Evolutionary conservation across 2,329 filamentous ascomycete species (phyloP).

Genomic region (Coniochaeta sp.): DNA sequence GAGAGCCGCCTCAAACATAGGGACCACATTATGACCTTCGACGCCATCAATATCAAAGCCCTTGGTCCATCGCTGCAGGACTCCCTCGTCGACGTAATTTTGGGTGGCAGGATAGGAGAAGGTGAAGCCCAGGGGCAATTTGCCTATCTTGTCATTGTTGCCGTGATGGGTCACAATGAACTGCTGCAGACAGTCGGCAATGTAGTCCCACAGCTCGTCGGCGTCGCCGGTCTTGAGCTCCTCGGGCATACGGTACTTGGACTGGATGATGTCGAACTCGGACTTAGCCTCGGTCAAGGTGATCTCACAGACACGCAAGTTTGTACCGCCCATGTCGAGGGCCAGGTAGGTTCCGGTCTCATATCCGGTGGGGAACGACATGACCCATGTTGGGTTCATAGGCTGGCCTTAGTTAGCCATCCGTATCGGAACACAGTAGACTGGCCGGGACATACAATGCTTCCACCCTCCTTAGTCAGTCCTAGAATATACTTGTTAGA

Average conservation of each 20-base stretch:
- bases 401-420: constrained; percentile 45
- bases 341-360: constrained; percentile 85
- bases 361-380: constrained; percentile 77
- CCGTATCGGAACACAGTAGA: not conserved
- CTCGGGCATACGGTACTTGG: constrained; percentile 91
- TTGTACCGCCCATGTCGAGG: constrained; percentile 94
- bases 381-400: constrained; percentile 97
- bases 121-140: constrained; percentile 81
- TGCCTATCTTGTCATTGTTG: constrained; percentile 50
- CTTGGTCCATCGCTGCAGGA: constrained; percentile 95
- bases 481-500: constrained; percentile 37
- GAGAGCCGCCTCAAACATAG: constrained; percentile 75
- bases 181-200: constrained; percentile 84
- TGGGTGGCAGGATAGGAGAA: constrained; percentile 95
- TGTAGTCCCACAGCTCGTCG: constrained; percentile 90
- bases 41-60: constrained; percentile 91
- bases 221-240: constrained; percentile 79
- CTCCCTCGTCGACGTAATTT: constrained; percentile 85
- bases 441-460: constrained; percentile 62
- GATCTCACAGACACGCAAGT: constrained; percentile 90
- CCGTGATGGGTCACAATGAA: constrained; percentile 84
- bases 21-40: constrained; percentile 84
- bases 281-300: constrained; percentile 80
- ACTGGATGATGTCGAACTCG: constrained; percentile 91
- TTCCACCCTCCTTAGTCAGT: constrained; percentile 78